Base-by-base conservation (phyloP, 2,329 filamentous ascomycete genomes). In the Pseudopithomyces maydicus region DNA sequence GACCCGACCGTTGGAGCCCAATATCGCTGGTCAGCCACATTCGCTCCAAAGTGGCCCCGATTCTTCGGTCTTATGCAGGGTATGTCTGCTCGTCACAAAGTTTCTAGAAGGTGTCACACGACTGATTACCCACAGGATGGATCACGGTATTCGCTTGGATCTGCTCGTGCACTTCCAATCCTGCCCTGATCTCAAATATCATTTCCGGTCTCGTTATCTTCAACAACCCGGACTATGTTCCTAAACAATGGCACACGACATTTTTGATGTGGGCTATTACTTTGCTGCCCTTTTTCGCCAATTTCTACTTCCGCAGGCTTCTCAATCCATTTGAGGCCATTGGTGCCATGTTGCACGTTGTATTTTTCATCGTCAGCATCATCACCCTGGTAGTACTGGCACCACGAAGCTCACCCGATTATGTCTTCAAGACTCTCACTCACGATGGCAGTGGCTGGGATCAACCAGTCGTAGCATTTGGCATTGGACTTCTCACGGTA, bases 341-440 rank as follows among this genome's bases (percentile, higher is more conserved):
- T 8, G 72, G 81, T 15, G 70, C 81, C 5, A 69, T 80, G 23
- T 59, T 82, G 10, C 81, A 84, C 54, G 69, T 83, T 10, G 61
- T 78, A 12, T 81, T 81, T 15, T 80, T 83, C 61, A 77, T 83
- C 55, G 80, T 75, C 3, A 78, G 81, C 57, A 70, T 84, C 17
- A 76, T 81, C 39, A 74, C 77, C 2, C 64, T 83, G 8, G 76
- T 74, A 60, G 74, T 76, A 2, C 70, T 80, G 57, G 77, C 78
- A 2, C 72, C 78, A 2, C 73, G 73, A 42, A 74, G 73, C 23
- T 65, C 70, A 2, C 65, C 75, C 0, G 57, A 72, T n/a, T 75
- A 75, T 10, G 80, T 81, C 1, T 81, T 83, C 55, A 72, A 76
- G 5, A 65, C 75, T 0, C 81, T 83, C 61, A 71, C 71, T 14